phyloP scores from a whole-genome alignment of 805 yeast genomes.

The Wickerhamiella dianesei region DNA sequence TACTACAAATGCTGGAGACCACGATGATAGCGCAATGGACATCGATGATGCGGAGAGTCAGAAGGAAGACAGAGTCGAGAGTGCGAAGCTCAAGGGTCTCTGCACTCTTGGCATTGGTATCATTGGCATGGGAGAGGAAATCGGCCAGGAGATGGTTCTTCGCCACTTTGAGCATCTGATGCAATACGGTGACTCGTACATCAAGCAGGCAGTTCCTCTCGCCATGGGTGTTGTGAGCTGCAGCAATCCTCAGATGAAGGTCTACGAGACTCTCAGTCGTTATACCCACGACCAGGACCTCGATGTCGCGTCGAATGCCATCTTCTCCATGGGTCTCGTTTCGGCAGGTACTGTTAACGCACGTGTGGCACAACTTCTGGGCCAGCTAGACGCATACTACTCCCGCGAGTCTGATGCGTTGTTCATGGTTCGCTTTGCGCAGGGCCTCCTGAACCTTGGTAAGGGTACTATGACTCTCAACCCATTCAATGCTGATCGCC shows the following conservation, averaged over 20 bases:
- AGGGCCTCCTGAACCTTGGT: conserved; percentile 89
- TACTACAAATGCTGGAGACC: conserved; percentile 8
- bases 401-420: conserved; percentile 78
- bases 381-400: conserved; percentile 91
- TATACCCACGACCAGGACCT: conserved; percentile 92
- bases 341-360: conserved; percentile 99
- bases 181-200: conserved; percentile 91
- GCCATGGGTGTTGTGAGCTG: conserved; percentile 96
- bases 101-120: conserved; percentile 91
- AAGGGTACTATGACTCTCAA: conserved; percentile 86
- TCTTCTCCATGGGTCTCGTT: conserved; percentile 92
- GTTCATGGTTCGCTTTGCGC: conserved; percentile 87
- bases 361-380: conserved; percentile 83
- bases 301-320: conserved; percentile 88
- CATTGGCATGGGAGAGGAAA: conserved; percentile 94
- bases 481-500: conserved; percentile 82
- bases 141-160: conserved; percentile 93
- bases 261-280: conserved; percentile 88
- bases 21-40: conserved; percentile 12
- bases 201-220: conserved; percentile 87
- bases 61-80: conserved; percentile 21
- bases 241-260: conserved; percentile 92
- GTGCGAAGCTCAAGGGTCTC: conserved; percentile 56
- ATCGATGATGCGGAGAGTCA: conserved; percentile 22
- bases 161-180: conserved; percentile 95